Conservation (phyloP, 495 filamentous ascomycete genomes). For the Penicillium crystallinum region DNA sequence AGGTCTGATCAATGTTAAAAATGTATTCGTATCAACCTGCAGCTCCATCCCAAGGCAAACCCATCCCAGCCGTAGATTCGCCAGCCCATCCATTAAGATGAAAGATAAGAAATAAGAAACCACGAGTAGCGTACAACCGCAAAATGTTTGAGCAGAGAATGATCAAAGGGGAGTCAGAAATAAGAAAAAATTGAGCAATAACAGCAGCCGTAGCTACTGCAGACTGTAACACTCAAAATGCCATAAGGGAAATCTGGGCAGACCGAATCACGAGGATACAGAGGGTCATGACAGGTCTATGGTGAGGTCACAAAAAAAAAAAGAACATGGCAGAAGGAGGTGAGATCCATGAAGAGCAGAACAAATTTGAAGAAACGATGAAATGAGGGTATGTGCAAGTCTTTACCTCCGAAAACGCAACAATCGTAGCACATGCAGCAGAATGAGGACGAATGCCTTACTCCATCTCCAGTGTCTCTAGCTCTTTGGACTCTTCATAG, state of each 20-base stretch:
- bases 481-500: constrained; percentile 41
- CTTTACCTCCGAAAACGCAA: constrained; percentile 17
- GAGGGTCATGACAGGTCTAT: neutral
- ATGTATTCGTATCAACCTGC: constrained; percentile 23
- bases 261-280: neutral
- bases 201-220: too few relatives aligned
- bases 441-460: constrained; percentile 14
- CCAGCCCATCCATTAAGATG: constrained; percentile 33
- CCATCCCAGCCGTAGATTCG: constrained; percentile 34
- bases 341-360: constrained; percentile 1
- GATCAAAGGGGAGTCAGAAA: neutral
- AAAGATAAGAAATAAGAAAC: constrained; percentile 12
- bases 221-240: neutral
- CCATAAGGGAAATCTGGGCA: neutral
- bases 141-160: neutral
- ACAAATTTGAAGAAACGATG: constrained; percentile 1
- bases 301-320: neutral
- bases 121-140: constrained; percentile 2
- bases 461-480: constrained; percentile 38
- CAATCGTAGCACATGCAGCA: constrained; percentile 32
- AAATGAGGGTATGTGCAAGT: constrained; percentile 29
- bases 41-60: constrained; percentile 24
- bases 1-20: neutral
- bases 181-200: neutral
- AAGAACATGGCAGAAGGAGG: neutral